Conservation (phyloP, 2,329 filamentous ascomycete species). For the Xylaria sp. region DNA sequence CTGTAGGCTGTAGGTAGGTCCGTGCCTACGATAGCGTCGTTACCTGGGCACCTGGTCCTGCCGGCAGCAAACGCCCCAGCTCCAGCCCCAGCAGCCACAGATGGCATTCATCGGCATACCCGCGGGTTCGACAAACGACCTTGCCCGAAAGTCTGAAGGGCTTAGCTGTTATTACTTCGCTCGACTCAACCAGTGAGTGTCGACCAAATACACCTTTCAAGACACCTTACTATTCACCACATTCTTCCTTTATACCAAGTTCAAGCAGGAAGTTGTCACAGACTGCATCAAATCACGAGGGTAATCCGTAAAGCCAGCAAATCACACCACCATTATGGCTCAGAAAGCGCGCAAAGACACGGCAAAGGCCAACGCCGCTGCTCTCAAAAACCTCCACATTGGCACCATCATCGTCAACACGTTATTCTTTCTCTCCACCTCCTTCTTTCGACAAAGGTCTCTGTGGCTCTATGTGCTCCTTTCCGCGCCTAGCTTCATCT, state of each 20-base stretch:
- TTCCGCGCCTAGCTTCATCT: conserved; percentile 67
- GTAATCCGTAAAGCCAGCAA: not conserved
- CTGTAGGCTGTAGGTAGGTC: no score
- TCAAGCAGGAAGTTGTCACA: not conserved
- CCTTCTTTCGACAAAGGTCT: conserved; percentile 60
- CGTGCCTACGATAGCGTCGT: no score
- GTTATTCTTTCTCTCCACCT: conserved; percentile 68
- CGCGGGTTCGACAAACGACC: no score
- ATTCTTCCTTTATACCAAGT: no score
- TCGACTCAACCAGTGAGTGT: not conserved
- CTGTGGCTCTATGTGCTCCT: conserved; percentile 65
- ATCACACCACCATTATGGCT: conserved; percentile 41
- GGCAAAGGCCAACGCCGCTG: conserved; percentile 71
- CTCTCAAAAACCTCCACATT: conserved; percentile 76
- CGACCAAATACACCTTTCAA: not conserved
- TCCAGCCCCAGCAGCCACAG: not conserved
- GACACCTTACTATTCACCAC: not conserved
- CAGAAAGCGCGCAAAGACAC: conserved; percentile 59
- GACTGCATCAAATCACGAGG: not conserved
- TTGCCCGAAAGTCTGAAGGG: not conserved
- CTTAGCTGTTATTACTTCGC: not conserved
- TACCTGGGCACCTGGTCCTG: no score
- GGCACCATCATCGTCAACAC: conserved; percentile 66
- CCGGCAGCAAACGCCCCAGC: not conserved
- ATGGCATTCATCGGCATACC: not conserved